These are phyloP conservation scores for Phalaenopsis hybrid DNA, from an alignment of 116 monocot genomes.

Conservation along the genomic window DNA sequence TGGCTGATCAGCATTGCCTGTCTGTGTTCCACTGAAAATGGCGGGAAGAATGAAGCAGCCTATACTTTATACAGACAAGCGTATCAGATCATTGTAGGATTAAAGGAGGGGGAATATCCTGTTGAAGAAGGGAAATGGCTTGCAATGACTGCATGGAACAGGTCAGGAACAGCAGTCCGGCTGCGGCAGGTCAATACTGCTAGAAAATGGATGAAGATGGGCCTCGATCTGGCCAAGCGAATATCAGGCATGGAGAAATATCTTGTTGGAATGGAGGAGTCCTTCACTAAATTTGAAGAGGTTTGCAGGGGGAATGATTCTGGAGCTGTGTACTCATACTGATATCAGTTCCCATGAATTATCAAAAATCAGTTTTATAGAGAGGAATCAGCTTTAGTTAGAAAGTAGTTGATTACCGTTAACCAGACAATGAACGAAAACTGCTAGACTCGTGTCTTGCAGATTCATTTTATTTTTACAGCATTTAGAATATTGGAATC, in stretches of 20 bases:
- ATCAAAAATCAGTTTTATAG: neutral
- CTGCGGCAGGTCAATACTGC: slow-evolving; percentile 23
- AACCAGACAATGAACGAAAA: neutral
- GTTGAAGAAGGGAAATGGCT: slow-evolving; percentile 86
- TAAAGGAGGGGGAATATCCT: slow-evolving; percentile 65
- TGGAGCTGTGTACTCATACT: neutral
- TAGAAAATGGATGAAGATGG: slow-evolving; percentile 87
- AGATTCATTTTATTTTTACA: neutral
- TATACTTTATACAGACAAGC: slow-evolving; percentile 63
- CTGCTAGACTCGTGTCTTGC: neutral
- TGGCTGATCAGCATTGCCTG: slow-evolving; percentile 41
- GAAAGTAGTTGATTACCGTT: neutral
- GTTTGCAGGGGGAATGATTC: slow-evolving; percentile 12
- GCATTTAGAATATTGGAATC: neutral
- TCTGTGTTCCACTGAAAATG: neutral
- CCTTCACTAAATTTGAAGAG: slow-evolving; percentile 47
- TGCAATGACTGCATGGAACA: slow-evolving; percentile 86
- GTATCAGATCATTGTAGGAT: slow-evolving; percentile 76
- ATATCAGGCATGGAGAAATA: slow-evolving; percentile 55
- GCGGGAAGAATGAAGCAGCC: slow-evolving; percentile 15
- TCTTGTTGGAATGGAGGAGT: slow-evolving; percentile 50
- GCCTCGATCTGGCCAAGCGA: slow-evolving; percentile 58
- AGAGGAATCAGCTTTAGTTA: neutral
- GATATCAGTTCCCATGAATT: neutral
- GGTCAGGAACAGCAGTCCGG: slow-evolving; percentile 41